Evolutionary conservation across 495 filamentous ascomycete species (phyloP).

Genomic region (Stereocaulon alpinum): DNA sequence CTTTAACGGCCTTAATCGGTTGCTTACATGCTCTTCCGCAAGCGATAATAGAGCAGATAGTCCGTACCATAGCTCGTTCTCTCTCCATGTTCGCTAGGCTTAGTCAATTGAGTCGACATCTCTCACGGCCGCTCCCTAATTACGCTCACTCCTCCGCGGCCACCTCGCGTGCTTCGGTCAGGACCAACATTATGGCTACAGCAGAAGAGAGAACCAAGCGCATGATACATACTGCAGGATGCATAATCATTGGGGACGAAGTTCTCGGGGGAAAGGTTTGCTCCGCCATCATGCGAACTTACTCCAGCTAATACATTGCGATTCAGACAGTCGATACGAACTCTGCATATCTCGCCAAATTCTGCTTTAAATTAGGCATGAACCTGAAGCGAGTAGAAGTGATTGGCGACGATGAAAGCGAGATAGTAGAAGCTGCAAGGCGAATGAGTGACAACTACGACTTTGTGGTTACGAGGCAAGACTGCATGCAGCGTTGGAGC

Average conservation of each 20-base stretch:
- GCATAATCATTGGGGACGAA: conserved; percentile 93
- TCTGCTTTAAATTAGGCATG: conserved; percentile 86
- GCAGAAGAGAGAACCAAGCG: conserved; percentile 43
- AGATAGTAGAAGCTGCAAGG: conserved; percentile 78
- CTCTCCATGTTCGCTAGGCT: conserved; percentile 62
- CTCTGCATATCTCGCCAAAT: conserved; percentile 82
- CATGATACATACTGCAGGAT: conserved; percentile 81
- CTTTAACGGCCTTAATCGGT: not conserved
- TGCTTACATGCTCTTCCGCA: not conserved
- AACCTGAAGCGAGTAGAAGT: conserved; percentile 82
- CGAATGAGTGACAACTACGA: conserved; percentile 85
- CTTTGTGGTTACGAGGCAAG: conserved; percentile 71
- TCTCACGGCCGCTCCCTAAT: conserved; percentile 51
- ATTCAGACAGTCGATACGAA: conserved; percentile 77
- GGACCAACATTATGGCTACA: conserved; percentile 43
- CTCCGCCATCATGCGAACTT: not conserved
- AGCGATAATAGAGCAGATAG: not conserved
- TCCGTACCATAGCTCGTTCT: not conserved
- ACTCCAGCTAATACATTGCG: not conserved
- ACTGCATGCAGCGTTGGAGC: not conserved
- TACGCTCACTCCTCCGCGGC: conserved; percentile 41
- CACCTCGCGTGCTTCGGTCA: conserved; percentile 25
- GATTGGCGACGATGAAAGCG: conserved; percentile 78
- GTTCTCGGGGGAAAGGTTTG: conserved; percentile 90
- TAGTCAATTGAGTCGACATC: conserved; percentile 60